These are phyloP conservation scores for Penicillium canariense DNA, from an alignment of 495 filamentous ascomycete genomes.

Conservation along the genomic window DNA sequence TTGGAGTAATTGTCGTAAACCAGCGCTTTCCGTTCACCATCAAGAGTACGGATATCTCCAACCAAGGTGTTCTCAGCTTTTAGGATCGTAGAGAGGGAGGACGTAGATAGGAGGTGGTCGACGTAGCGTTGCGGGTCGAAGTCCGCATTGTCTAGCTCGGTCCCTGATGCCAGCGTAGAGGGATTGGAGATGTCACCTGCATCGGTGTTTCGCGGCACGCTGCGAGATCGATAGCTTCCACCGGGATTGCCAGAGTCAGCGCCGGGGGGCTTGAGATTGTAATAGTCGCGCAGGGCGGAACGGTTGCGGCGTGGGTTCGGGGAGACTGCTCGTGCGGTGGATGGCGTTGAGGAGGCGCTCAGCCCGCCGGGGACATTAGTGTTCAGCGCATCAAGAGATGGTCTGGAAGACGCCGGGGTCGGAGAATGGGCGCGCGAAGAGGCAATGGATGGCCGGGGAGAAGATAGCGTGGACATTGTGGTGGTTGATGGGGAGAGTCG, in stretches of 20 bases:
- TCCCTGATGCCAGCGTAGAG: conserved; percentile 32
- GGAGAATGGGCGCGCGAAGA: conserved; percentile 59
- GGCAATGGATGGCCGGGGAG: conserved; percentile 67
- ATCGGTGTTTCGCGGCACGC: conserved; percentile 42
- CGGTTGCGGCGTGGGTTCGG: conserved; percentile 63
- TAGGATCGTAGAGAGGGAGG: conserved; percentile 64
- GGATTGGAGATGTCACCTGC: conserved; percentile 35
- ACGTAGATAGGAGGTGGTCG: conserved; percentile 43
- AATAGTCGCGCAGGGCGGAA: conserved; percentile 89
- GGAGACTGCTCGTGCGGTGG: conserved; percentile 46
- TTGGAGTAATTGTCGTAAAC: conserved; percentile 99
- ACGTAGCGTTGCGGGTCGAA: conserved; percentile 49
- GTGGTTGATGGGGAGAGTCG: conserved; percentile 2
- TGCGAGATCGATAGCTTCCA: conserved; percentile 30
- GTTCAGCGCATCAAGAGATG: conserved; percentile 63
- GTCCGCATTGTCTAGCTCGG: conserved; percentile 47
- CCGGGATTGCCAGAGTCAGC: conserved; percentile 20
- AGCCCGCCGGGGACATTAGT: conserved; percentile 43
- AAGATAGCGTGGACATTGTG: conserved; percentile 75
- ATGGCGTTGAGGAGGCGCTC: conserved; percentile 52
- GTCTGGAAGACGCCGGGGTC: conserved; percentile 66
- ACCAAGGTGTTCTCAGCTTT: conserved; percentile 55
- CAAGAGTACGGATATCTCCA: conserved; percentile 79
- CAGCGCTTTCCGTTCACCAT: conserved; percentile 92
- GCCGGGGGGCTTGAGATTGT: conserved; percentile 69